phyloP scores from a whole-genome alignment of 2,329 filamentous ascomycete species.

The Aspergillus ruber region DNA sequence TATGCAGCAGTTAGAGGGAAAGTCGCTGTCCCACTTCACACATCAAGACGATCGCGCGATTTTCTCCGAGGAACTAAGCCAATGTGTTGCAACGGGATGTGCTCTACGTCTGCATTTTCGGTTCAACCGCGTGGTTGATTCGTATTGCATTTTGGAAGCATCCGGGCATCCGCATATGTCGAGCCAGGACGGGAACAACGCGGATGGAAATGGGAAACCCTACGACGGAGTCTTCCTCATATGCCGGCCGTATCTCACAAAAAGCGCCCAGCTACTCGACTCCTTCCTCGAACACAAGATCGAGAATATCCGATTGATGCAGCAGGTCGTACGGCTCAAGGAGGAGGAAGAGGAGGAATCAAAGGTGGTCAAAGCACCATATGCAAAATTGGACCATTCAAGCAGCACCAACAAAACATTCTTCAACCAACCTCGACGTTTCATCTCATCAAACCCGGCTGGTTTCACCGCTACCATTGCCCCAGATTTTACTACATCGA shows the following conservation, averaged over 20 bases:
- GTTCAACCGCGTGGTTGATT: conserved; percentile 66
- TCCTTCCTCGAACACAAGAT: conserved; percentile 96
- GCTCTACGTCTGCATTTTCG: conserved; percentile 80
- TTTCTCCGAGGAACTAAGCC: conserved; percentile 82
- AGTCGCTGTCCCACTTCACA: conserved; percentile 72
- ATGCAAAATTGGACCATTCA: conserved; percentile 45
- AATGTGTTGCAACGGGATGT: conserved; percentile 76
- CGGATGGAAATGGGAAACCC: conserved; percentile 59
- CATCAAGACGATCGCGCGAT: conserved; percentile 79
- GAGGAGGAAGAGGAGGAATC: conserved; percentile 77
- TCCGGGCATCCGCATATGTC: conserved; percentile 86
- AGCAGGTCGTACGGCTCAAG: conserved; percentile 77
- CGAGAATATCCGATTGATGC: conserved; percentile 80
- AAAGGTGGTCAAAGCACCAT: conserved; percentile 58
- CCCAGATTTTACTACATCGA: conserved; percentile 44
- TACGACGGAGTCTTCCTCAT: conserved; percentile 93
- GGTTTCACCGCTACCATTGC: background rate
- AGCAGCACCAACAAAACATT: conserved; percentile 27
- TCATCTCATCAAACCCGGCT: conserved; percentile 8
- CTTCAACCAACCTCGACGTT: background rate
- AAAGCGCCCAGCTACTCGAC: conserved; percentile 76
- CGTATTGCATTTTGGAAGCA: conserved; percentile 79
- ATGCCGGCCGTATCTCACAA: conserved; percentile 81
- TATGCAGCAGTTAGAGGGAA: conserved; percentile 62
- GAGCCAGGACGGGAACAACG: conserved; percentile 45